Evolutionary conservation across 768 basidiomycete species (phyloP), one percentile per base, ranked within the genome.

Genomic region (Naganishia onofrii): DNA sequence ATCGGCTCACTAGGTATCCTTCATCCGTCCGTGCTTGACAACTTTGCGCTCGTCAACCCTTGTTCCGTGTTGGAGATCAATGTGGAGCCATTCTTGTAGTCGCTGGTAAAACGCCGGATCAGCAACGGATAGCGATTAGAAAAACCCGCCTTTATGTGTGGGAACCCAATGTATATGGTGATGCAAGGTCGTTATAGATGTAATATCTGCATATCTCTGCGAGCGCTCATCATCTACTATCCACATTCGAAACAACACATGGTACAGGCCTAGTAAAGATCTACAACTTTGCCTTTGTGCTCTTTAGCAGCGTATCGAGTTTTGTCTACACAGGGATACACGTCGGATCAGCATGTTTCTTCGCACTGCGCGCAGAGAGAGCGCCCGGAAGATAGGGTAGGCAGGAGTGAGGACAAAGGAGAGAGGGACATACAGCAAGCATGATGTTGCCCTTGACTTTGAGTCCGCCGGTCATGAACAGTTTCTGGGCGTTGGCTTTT

Each of bases 1-100:
- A 90, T 99, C 73, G 96, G 96, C 52, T 86, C 84, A n/a, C 83
- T 99, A 70, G 96, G 96, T 32, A 91, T 97, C 74, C 83, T 99
- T 64, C 95, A 99, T 81, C 96, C 96, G 10, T 86, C 83, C 7
- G 96, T 98, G 4, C 83, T 99, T 68, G 87, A 88, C 75, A 93
- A 92, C 77, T 99, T 95, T 81, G 94, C 98, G 81, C 89, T 98
- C 72, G 86, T 86, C 51, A 94, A 91, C 83, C 95, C 95, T 23
- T 97, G 94, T 82, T 97, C 94, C 38, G 89, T 89, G 8, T 83
- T 99, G 68, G 95, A 99, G 84, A 93, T 99, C 81, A 89, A 89
- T 34, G 84, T 97, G 54, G 94, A 97, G 81, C 91, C 91, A n/a
- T 92, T 99, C 85, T 88, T 90, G 83, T 90, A 89, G 81, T 42